Evolutionary conservation across 306 rosid species (phyloP).

Genomic region (Prunus campanulata): DNA sequence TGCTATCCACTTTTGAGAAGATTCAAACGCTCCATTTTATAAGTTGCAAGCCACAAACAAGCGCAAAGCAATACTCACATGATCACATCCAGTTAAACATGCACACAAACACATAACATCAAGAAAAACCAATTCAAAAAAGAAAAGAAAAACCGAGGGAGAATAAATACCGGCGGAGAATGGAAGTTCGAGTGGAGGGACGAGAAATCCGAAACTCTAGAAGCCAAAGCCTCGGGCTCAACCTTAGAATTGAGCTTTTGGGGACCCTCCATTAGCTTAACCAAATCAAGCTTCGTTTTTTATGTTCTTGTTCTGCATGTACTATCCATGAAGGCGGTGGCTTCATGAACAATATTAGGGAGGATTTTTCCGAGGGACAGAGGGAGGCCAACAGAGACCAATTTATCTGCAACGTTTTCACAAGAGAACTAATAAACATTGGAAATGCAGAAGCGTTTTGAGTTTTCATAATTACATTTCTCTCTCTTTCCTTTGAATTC

Average conservation of each 20-base stretch:
- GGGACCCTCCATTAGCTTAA: conserved; percentile 29
- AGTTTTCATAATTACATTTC: no score
- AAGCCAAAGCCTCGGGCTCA: conserved; percentile 14
- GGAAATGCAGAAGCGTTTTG: no score
- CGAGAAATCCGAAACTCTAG: conserved; percentile 27
- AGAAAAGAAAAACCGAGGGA: neutral
- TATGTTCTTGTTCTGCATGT: conserved; percentile 8
- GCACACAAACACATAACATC: neutral
- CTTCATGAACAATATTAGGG: no score
- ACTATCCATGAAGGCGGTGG: no score
- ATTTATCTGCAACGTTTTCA: no score
- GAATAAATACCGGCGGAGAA: conserved; percentile 29
- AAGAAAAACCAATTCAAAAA: conserved; percentile 14
- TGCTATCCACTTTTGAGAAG: neutral
- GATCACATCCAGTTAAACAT: neutral
- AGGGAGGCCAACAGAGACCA: no score
- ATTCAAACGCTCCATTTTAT: neutral
- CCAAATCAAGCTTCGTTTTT: neutral
- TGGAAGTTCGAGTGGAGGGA: neutral
- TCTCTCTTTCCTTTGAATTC: no score
- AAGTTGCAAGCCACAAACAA: neutral
- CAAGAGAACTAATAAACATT: no score
- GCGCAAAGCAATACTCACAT: neutral
- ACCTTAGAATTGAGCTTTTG: conserved; percentile 15
- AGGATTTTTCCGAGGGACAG: no score